Evolutionary conservation across 164 flowering plant species (phyloP).

Genomic region (Vitis rupestris): DNA sequence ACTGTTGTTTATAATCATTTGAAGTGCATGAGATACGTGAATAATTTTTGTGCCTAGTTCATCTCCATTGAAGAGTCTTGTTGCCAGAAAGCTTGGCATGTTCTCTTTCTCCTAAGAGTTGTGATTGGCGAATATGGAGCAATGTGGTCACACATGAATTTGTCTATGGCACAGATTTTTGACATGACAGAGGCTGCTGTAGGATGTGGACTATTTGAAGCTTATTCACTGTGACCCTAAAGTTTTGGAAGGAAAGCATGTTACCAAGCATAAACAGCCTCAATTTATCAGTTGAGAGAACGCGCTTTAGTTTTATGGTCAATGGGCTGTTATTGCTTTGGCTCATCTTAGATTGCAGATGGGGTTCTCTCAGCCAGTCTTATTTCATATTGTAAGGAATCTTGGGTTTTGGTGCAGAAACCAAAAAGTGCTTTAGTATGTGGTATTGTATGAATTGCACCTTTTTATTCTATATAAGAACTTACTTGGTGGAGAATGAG

Average conservation of each 20-base stretch:
- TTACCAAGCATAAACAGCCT: conserved; percentile 14
- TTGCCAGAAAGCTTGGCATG: conserved; percentile 14
- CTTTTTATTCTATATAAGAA: conserved; percentile 16
- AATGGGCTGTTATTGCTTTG: conserved; percentile 7
- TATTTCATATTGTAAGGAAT: conserved; percentile 20
- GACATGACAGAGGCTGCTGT: conserved; percentile 50
- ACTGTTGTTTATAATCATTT: neutral
- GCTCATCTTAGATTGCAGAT: conserved; percentile 6
- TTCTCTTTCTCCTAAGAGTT: conserved; percentile 18
- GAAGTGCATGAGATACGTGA: neutral
- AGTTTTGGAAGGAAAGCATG: conserved; percentile 17
- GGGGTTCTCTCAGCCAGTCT: conserved; percentile 9
- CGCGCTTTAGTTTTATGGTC: neutral
- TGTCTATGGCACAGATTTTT: conserved; percentile 56
- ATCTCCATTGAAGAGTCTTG: conserved; percentile 6
- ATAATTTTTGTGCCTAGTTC: neutral
- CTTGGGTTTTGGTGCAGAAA: conserved; percentile 12
- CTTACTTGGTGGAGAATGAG: conserved; percentile 20
- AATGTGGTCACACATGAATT: conserved; percentile 50
- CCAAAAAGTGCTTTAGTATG: conserved; percentile 10
- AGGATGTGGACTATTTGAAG: conserved; percentile 52
- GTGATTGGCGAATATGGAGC: conserved; percentile 28
- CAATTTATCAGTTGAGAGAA: neutral
- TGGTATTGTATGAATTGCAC: conserved; percentile 17
- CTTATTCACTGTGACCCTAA: conserved; percentile 31